Conservation (phyloP, 2,329 filamentous ascomycete genomes). For the Microsporum audouinii region DNA sequence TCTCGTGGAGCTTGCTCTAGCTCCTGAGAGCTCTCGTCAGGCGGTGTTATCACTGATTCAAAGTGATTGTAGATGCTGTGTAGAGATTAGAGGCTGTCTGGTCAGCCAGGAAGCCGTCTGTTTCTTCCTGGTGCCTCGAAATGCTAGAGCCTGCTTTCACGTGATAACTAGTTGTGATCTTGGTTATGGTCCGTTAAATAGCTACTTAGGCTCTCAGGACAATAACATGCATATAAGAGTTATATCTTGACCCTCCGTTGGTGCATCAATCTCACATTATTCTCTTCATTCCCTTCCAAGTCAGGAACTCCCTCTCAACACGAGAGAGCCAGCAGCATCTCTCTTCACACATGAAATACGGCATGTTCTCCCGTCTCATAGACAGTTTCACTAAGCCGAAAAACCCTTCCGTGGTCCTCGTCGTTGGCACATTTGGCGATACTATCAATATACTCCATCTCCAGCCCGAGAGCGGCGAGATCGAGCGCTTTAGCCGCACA, state of each 20-base stretch:
- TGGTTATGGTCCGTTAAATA: too few relatives aligned
- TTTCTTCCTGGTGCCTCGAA: too few relatives aligned
- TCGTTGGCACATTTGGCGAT: slow-evolving; percentile 3
- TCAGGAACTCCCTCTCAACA: not conserved
- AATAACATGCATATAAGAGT: not conserved
- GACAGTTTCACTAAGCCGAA: not conserved
- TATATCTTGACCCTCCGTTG: not conserved
- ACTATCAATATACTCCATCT: slow-evolving; percentile 8
- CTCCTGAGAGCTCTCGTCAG: slow-evolving; percentile 5
- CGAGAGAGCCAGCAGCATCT: not conserved
- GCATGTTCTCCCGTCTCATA: not conserved
- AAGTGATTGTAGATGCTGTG: not conserved
- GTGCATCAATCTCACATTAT: not conserved
- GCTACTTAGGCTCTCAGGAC: too few relatives aligned
- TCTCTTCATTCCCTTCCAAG: not conserved
- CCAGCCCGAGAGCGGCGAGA: slow-evolving; percentile 9
- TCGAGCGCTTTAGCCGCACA: slow-evolving; percentile 11
- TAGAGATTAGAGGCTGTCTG: not conserved
- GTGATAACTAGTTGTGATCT: too few relatives aligned
- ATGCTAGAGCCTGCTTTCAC: too few relatives aligned
- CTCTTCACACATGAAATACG: not conserved
- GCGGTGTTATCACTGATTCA: not conserved
- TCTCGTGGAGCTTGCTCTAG: slow-evolving; percentile 2
- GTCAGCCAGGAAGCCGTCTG: too few relatives aligned
- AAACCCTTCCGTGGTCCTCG: slow-evolving; percentile 6